These are phyloP conservation scores for Lachancea dasiensis DNA, from an alignment of 805 yeast species.

Conservation along the genomic window DNA sequence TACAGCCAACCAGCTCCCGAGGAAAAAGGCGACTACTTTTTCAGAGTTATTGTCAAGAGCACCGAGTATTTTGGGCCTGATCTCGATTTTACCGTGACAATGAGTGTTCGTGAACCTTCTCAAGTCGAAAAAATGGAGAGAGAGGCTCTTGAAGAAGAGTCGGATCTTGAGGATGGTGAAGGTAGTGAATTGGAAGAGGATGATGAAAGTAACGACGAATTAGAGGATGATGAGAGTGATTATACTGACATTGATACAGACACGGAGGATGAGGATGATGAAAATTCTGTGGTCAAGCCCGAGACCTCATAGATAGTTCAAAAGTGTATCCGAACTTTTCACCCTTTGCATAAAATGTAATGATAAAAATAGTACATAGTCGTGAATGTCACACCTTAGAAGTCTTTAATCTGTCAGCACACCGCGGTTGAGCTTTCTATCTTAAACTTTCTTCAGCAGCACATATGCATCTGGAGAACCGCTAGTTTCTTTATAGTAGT, in stretches of 20 bases:
- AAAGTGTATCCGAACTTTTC: neutral
- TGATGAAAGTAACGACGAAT: slow-evolving; percentile 60
- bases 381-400: neutral
- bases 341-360: slow-evolving; percentile 5
- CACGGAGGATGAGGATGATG: slow-evolving; percentile 31
- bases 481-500: slow-evolving; percentile 37
- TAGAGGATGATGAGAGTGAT: slow-evolving; percentile 34
- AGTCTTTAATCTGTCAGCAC: too few relatives aligned
- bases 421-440: too few relatives aligned
- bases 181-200: slow-evolving; percentile 47
- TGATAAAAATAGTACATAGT: slow-evolving; percentile 8
- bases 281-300: slow-evolving; percentile 1
- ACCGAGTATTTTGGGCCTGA: slow-evolving; percentile 81
- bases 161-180: slow-evolving; percentile 40
- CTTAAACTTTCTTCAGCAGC: slow-evolving; percentile 15
- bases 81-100: slow-evolving; percentile 58
- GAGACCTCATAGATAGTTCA: neutral
- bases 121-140: slow-evolving; percentile 36
- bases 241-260: slow-evolving; percentile 34
- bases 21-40: slow-evolving; percentile 55
- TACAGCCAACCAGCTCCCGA: slow-evolving; percentile 75
- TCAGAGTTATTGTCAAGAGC: slow-evolving; percentile 64
- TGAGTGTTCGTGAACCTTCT: slow-evolving; percentile 59
- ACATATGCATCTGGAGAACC: slow-evolving; percentile 21
- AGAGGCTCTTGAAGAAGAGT: slow-evolving; percentile 56